These are phyloP conservation scores for Monascus purpureus DNA, from an alignment of 495 filamentous ascomycete species.

Conservation along the genomic window DNA sequence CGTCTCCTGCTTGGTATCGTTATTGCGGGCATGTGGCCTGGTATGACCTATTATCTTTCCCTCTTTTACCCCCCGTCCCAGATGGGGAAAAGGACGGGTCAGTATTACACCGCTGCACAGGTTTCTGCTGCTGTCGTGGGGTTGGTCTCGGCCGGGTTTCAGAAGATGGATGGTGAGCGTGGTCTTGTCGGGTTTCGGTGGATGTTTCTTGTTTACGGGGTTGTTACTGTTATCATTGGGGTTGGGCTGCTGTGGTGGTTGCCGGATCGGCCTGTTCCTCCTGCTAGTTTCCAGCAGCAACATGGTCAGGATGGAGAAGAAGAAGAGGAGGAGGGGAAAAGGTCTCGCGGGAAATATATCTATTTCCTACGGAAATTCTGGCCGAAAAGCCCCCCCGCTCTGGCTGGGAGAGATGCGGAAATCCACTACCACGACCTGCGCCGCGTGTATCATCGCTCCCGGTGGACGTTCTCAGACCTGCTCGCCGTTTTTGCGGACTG, in stretches of 20 bases:
- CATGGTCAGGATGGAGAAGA: too few relatives aligned
- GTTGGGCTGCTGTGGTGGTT: conserved; percentile 75
- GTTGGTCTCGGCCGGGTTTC: conserved; percentile 80
- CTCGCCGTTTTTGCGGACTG: conserved; percentile 60
- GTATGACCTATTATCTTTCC: conserved; percentile 87
- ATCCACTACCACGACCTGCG: conserved; percentile 78
- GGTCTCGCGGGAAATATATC: conserved; percentile 29
- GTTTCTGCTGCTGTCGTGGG: conserved; percentile 84
- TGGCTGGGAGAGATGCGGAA: conserved; percentile 63
- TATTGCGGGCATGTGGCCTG: conserved; percentile 89
- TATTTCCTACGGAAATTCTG: conserved; percentile 46
- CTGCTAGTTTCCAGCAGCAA: too few relatives aligned
- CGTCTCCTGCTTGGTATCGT: conserved; percentile 79
- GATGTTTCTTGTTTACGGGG: conserved; percentile 88
- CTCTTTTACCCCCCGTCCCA: conserved; percentile 81
- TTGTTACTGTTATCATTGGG: conserved; percentile 57
- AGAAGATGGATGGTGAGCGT: conserved; percentile 67
- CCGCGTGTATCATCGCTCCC: conserved; percentile 57
- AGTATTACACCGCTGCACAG: conserved; percentile 81
- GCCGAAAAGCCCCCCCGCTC: conserved; percentile 49
- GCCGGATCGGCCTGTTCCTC: conserved; percentile 63
- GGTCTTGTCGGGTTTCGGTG: conserved; percentile 80
- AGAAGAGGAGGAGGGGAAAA: too few relatives aligned
- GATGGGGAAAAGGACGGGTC: conserved; percentile 76
- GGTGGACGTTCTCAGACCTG: conserved; percentile 59